Evolutionary conservation across 768 basidiomycete genomes (phyloP), one percentile per base, ranked within the genome.

Genomic region (Pleurotus sapidus): DNA sequence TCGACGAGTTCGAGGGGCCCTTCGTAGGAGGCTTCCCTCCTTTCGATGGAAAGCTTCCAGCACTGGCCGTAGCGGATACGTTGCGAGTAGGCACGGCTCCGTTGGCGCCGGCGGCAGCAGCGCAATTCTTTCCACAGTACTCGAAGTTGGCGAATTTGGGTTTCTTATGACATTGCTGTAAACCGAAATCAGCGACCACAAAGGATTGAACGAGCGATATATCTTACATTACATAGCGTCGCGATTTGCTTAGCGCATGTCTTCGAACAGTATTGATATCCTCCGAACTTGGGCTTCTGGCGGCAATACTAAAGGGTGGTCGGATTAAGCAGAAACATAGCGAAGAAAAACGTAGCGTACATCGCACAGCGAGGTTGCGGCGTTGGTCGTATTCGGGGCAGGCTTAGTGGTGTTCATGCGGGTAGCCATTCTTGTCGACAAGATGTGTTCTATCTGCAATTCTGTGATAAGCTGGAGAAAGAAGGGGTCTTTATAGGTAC

Each of bases 111-210:
- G 84, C 84, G 49, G 75, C 59, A 14, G 76, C 67, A 15, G 84
- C 85, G 62, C 86, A 87, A 54, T 79, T 83, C 75, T 84, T 83
- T 55, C 87, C 83, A 58, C 87, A 88, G 62, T 77, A 88, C 50
- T 82, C 79, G 61, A 83, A 82, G 60, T 73, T 77, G 61, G 76
- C 79, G 63, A 78, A 83, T 67, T 84, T 88, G 4, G 84, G 82
- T 59, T 80, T 83, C 64, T 76, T 76, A 59, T 82, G 79, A 63
- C 87, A 88, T 59, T 79, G 71, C 81, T 82, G 60, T 3, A 49
- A 47, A 50, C 18, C 27, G 15, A 47, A 12, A 9, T 45, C 40
- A 24, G 51, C 42, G 38, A 56, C 56, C 57, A 12, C 49, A 27
- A 38, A 38, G 27, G 17, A 45, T 18, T 25, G 49, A 48, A n/a